phyloP scores from a whole-genome alignment of 106 monocot species.

The Triglochin maritima region DNA sequence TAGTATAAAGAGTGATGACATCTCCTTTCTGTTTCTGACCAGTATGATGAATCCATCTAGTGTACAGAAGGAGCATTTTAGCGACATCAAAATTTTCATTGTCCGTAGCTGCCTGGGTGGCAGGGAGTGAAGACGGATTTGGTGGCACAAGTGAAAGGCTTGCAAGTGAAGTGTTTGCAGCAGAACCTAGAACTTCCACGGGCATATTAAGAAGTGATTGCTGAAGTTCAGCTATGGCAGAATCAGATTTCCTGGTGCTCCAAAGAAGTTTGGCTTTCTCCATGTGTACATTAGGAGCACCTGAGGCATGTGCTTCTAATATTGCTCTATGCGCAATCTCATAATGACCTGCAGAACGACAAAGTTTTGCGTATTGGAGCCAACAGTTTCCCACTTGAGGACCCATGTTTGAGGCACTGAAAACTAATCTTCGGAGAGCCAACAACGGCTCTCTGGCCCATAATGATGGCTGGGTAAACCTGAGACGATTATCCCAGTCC shows the following conservation, averaged over 20 bases:
- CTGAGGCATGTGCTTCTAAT: conserved; percentile 83
- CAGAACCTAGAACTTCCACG: conserved; percentile 57
- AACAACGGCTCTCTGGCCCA: conserved; percentile 95
- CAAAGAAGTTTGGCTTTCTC: conserved; percentile 97
- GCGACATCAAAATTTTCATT: conserved; percentile 70
- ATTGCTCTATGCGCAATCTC: conserved; percentile 94
- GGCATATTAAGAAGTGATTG: conserved; percentile 75
- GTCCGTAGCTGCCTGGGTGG: conserved; percentile 36
- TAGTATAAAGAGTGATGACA: conserved; percentile 74
- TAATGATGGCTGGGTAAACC: conserved; percentile 76
- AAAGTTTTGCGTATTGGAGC: conserved; percentile 98
- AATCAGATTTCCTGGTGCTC: conserved; percentile 73
- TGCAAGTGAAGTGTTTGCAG: conserved; percentile 50
- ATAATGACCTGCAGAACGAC: conserved; percentile 84
- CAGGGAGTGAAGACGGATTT: conserved; percentile 38
- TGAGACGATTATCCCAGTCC: conserved; percentile 91
- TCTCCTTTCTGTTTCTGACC: conserved; percentile 99
- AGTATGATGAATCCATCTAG: conserved; percentile 92
- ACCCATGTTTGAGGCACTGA: conserved; percentile 46
- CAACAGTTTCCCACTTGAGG: conserved; percentile 87
- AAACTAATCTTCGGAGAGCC: conserved; percentile 86
- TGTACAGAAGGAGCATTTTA: conserved; percentile 82
- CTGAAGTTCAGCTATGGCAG: conserved; percentile 89
- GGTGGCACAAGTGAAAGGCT: conserved; percentile 76
- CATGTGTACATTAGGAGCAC: conserved; percentile 71